Evolutionary conservation across 768 basidiomycete genomes (phyloP), one percentile per base, ranked within the genome.

Genomic region (Termitomyces sp.): DNA sequence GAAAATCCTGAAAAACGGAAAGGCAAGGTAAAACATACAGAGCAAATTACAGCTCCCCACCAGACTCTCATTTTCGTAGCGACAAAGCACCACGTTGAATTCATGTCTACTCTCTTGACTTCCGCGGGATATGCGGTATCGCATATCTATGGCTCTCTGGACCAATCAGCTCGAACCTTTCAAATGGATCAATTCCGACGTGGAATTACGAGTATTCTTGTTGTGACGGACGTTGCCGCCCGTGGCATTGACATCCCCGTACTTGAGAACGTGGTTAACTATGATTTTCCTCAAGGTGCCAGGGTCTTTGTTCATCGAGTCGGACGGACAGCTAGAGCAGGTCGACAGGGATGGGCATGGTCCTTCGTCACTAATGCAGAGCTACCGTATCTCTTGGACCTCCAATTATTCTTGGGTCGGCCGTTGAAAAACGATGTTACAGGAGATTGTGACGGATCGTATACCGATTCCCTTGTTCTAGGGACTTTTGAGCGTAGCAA

Each of bases 21-120:
- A 66, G 75, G 73, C 22, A 85, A 87, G 69, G 70, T 69, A 56
- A 90, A 85, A 67, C 77, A 70, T 53, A 74, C 75, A 54, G 76
- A 76, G 46, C 81, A 79, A 61, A 68, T 74, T 42, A 84, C 83
- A 7, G 85, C 86, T 2, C 85, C 92, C 24, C 89, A 95, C 70
- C 97, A 99, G 72, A 95, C 95, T 0, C 84, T 99, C 51, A 82
- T 99, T 8, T 99, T 99, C 67, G 87, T 89, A 3, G 93, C 96
- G 6, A 99, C 97, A 20, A 98, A 99, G 72, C 97, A 99, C 68
- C 97, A 99, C 65, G 95, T 99, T 67, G 97, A 98, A 72, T 99
- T 97, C 70, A 81, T 98, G 47, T 81, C 85, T 2, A 82, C 81
- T 45, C 78, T 99, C 5, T 80, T 99, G 55, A 79, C 79, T 4